Conservation (phyloP, 805 yeast genomes). For the Dipodascopsis uninucleata region DNA sequence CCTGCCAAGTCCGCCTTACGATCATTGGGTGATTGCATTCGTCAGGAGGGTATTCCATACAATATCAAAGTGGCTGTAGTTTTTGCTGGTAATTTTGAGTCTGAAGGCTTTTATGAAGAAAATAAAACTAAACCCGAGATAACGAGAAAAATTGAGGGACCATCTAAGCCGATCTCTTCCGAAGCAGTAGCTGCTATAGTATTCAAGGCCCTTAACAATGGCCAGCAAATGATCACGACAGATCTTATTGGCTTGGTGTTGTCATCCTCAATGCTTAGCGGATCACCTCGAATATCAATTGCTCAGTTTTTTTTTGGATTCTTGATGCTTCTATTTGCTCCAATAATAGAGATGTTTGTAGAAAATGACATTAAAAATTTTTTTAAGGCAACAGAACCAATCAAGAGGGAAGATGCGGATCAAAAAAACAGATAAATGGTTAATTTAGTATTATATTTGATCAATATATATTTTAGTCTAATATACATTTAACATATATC, state of each 20-base stretch:
- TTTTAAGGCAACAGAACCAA: constrained; percentile 3
- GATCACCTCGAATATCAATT: constrained; percentile 59
- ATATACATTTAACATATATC: no score
- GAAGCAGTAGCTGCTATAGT: constrained; percentile 63
- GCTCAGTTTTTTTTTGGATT: constrained; percentile 50
- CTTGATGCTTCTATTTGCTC: constrained; percentile 52
- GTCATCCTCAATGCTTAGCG: constrained; percentile 62
- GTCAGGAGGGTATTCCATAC: constrained; percentile 75
- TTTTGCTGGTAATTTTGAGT: constrained; percentile 82
- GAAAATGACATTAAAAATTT: constrained; percentile 12
- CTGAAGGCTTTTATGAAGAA: constrained; percentile 84
- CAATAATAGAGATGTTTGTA: constrained; percentile 40
- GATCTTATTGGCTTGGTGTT: constrained; percentile 84
- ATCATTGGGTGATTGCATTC: constrained; percentile 66
- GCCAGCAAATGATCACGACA: constrained; percentile 72
- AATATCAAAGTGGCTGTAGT: constrained; percentile 68
- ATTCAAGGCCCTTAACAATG: constrained; percentile 52
- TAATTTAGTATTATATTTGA: no score
- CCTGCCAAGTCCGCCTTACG: constrained; percentile 83
- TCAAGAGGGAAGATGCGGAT: no score
- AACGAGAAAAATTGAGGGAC: constrained; percentile 79
- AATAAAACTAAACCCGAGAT: constrained; percentile 81
- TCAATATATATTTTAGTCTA: no score
- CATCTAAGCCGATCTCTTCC: constrained; percentile 66
- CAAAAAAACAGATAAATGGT: no score